These are phyloP conservation scores for Euphorbia tirucalli DNA, from an alignment of 345 rosid genomes.

Conservation along the genomic window DNA sequence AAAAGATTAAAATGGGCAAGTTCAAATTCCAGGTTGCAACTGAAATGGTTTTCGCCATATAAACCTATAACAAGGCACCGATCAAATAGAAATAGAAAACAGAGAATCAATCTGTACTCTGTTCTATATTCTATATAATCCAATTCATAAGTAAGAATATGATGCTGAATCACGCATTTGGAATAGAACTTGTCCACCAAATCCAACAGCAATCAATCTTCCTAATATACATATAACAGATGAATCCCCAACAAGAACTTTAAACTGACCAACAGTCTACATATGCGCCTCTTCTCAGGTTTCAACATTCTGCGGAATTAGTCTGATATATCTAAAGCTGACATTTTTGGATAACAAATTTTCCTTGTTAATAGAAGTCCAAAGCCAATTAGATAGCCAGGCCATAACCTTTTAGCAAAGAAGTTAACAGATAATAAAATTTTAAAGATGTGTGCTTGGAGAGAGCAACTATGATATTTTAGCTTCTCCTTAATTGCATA, in stretches of 20 bases:
- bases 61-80: background rate
- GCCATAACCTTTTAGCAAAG: background rate
- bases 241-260: background rate
- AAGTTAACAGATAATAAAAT: background rate
- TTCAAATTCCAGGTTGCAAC: background rate
- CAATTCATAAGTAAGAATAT: background rate
- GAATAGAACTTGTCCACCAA: no score
- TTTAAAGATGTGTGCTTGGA: background rate
- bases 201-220: no score
- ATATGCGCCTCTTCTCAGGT: background rate
- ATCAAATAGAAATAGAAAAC: background rate
- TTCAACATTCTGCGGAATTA: no score
- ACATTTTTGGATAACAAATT: background rate
- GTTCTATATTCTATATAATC: no score
- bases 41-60: background rate
- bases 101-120: background rate
- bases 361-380: background rate
- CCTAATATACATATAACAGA: no score
- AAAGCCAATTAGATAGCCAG: background rate
- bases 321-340: no score
- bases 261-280: background rate
- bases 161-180: background rate
- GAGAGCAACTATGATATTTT: background rate
- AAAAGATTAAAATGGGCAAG: slow-evolving; percentile 7
- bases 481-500: background rate